phyloP scores from a whole-genome alignment of 2,329 filamentous ascomycete genomes.

The Ilyonectria sp. region DNA sequence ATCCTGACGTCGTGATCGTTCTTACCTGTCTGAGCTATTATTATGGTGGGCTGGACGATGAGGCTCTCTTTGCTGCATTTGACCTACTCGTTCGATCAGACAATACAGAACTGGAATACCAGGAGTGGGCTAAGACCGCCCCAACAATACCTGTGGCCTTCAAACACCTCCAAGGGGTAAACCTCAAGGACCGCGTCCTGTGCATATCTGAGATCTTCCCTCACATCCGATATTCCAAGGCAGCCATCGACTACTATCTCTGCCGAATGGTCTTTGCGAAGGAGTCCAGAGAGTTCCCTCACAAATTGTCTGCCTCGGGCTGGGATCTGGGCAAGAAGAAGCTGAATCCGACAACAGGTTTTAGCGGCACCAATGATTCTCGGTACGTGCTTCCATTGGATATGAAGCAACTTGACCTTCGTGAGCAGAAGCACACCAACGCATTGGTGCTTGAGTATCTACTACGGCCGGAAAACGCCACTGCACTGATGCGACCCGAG shows the following conservation, averaged over 20 bases:
- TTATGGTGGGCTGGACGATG: constrained; percentile 66
- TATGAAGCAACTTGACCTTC: constrained; percentile 70
- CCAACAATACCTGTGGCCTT: constrained; percentile 55
- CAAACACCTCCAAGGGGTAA: constrained; percentile 65
- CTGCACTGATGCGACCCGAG: constrained; percentile 17
- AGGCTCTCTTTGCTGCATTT: constrained; percentile 65
- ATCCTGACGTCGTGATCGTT: constrained; percentile 71
- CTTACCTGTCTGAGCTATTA: constrained; percentile 72
- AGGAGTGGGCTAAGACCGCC: constrained; percentile 60
- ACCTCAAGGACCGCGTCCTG: constrained; percentile 68
- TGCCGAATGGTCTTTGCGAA: constrained; percentile 71
- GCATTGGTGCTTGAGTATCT: constrained; percentile 75
- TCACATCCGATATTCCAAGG: constrained; percentile 65
- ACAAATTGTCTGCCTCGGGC: constrained; percentile 75
- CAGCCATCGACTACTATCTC: constrained; percentile 75
- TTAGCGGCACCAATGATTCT: constrained; percentile 80
- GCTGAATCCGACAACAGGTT: constrained; percentile 70
- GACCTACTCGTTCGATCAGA: constrained; percentile 65
- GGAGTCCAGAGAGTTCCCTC: constrained; percentile 73
- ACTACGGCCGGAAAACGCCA: constrained; percentile 65
- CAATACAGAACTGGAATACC: constrained; percentile 66
- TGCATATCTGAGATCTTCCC: constrained; percentile 68
- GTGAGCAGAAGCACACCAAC: constrained; percentile 74
- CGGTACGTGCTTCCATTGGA: constrained; percentile 69
- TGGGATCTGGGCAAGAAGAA: constrained; percentile 74